phyloP scores from a whole-genome alignment of 257 asterid species.

The Capsicum rhomboideum region DNA sequence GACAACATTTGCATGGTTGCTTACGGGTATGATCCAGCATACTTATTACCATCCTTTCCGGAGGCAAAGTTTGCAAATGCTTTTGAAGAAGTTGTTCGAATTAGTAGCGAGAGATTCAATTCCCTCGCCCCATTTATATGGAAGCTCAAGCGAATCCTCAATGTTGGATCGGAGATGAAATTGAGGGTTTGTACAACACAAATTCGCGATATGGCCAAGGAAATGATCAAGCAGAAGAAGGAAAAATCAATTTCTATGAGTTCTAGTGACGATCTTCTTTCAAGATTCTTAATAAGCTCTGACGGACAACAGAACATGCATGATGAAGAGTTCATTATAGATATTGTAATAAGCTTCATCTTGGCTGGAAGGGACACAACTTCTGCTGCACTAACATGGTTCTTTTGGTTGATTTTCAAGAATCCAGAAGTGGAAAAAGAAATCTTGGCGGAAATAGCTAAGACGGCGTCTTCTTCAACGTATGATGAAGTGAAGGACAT shows the following conservation, averaged over 20 bases:
- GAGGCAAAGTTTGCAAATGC: slow-evolving; percentile 5
- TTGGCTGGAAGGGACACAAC: slow-evolving; percentile 1
- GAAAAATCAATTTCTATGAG: not conserved
- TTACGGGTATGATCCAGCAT: slow-evolving; percentile 7
- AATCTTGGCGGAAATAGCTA: not conserved
- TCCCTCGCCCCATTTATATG: not conserved
- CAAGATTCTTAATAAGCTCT: slow-evolving; percentile 1
- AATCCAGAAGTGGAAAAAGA: slow-evolving; percentile 5
- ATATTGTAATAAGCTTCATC: slow-evolving; percentile 10
- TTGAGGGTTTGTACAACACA: not conserved
- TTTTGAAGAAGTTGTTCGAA: slow-evolving; percentile 1
- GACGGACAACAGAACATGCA: not conserved
- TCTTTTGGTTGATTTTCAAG: slow-evolving; percentile 1
- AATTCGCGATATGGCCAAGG: slow-evolving; percentile 9
- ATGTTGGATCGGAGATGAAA: slow-evolving; percentile 7
- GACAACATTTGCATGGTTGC: slow-evolving; percentile 16
- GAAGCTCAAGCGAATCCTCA: slow-evolving; percentile 3
- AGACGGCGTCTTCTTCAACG: not conserved
- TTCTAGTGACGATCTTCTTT: slow-evolving; percentile 1
- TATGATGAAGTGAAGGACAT: slow-evolving; percentile 3
- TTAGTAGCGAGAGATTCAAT: not conserved
- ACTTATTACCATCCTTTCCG: slow-evolving; percentile 6
- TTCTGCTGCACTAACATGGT: slow-evolving; percentile 17
- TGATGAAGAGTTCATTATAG: not conserved
- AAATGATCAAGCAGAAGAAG: not conserved